Evolutionary conservation across 108 stramenopile species (phyloP).

Genomic region (Nitzschia inconspicua): DNA sequence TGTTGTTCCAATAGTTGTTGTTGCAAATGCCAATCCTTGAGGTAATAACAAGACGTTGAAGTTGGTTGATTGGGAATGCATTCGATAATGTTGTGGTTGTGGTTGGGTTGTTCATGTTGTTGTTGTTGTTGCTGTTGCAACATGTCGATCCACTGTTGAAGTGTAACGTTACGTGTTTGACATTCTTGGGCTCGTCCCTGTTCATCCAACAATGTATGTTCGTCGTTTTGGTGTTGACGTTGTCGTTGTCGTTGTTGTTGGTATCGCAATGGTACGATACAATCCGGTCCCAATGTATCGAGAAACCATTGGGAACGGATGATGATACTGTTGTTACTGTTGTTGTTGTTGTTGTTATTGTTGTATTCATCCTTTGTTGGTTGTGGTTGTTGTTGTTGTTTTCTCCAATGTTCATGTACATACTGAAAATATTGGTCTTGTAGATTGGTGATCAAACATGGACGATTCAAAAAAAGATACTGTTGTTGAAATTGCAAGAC

Average conservation of each 20-base stretch:
- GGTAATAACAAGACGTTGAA: slow-evolving; percentile 25
- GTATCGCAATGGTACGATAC: slow-evolving; percentile 55
- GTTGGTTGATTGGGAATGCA: not conserved
- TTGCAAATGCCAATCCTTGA: slow-evolving; percentile 84
- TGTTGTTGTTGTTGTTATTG: not conserved
- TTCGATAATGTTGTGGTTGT: not conserved
- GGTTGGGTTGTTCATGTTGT: not conserved
- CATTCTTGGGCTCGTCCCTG: slow-evolving; percentile 75
- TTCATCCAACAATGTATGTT: slow-evolving; percentile 32
- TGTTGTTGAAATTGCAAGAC: too few species aligned
- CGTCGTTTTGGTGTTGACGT: not conserved
- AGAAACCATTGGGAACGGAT: slow-evolving; percentile 60
- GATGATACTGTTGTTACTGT: not conserved
- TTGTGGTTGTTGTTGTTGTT: not conserved
- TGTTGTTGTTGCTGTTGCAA: not conserved
- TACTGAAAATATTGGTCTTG: not conserved
- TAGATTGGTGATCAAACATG: too few species aligned
- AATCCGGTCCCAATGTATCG: slow-evolving; percentile 39
- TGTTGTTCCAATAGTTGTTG: slow-evolving; percentile 14
- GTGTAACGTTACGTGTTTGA: slow-evolving; percentile 37
- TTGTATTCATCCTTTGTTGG: not conserved
- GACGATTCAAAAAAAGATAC: too few species aligned
- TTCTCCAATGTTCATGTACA: not conserved
- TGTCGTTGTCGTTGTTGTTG: slow-evolving; percentile 2
- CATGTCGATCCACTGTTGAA: slow-evolving; percentile 45